Base-by-base conservation (phyloP, 768 basidiomycete genomes). In the Galerina sulciceps region DNA sequence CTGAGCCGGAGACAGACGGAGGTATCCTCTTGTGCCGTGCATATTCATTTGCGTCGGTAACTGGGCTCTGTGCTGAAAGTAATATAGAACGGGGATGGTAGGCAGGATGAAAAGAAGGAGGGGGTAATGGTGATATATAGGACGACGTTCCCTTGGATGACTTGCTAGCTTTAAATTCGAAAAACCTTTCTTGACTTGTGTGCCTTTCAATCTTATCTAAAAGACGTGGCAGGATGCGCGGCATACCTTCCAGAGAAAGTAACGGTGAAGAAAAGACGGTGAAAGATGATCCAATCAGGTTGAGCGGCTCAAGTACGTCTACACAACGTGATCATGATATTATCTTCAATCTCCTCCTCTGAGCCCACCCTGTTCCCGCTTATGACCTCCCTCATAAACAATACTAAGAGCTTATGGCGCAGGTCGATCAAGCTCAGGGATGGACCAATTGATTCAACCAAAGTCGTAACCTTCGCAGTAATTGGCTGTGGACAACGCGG, bases 401-500 rank as follows among this genome's bases (percentile, higher is more conserved):
- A 65, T 56, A 74, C 73, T 23, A 79, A 75, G 59, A 68, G 62
- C 11, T 65, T 77, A 51, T 79, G 76, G 73, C 71, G 73, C 44
- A 73, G 68, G 48, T 69, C 73, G 31, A 52, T 62, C 35, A 72
- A 55, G 60, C 54, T 62, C 40, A 73, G 67, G 61, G 65, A 69
- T 22, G 48, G 66, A 40, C 53, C 64, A 13, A 11, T 35, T 6
- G 26, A 55, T 44, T 35, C 38, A 34, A 49, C 44, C 18, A 50
- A 69, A 10, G 84, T 86, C 10, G 75, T 94, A 44, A 94, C 91
- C 0, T 64, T 95, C 36, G 92, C 86, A 13, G 76, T 95, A 59
- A 72, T 96, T 34, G 94, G 94, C 17, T 93, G 91, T 65, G 94
- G 94, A 6, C 87, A 91, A 69, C 85, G 94, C 55, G 94, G 93